These are phyloP conservation scores for Hypoxylon perforatum DNA, from an alignment of 495 filamentous ascomycete genomes.

Conservation along the genomic window DNA sequence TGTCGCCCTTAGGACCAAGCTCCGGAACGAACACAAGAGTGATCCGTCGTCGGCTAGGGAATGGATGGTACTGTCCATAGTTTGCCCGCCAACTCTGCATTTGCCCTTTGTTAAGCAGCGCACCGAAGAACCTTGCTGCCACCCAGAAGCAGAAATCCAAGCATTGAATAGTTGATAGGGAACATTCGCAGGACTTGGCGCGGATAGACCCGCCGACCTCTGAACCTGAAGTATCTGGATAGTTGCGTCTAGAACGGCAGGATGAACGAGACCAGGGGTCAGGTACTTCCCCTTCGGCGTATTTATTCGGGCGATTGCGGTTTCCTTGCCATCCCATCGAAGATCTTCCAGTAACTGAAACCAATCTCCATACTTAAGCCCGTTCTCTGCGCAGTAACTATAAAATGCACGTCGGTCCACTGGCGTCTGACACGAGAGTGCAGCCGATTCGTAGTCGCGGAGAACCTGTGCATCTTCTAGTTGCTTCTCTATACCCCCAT, in stretches of 20 bases:
- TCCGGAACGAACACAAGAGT: constrained; percentile 22
- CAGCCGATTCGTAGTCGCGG: too few relatives aligned
- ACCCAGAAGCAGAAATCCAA: constrained; percentile 34
- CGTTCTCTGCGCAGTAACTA: constrained; percentile 12
- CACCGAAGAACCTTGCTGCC: neutral
- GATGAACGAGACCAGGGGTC: constrained; percentile 47
- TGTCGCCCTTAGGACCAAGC: neutral
- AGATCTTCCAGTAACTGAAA: constrained; percentile 38
- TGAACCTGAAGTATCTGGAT: constrained; percentile 41
- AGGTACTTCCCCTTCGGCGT: constrained; percentile 10
- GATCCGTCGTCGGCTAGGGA: constrained; percentile 29
- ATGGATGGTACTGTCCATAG: constrained; percentile 9
- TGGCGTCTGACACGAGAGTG: too few relatives aligned
- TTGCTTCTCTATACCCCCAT: too few relatives aligned
- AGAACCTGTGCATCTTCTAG: too few relatives aligned
- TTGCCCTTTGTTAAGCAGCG: too few relatives aligned
- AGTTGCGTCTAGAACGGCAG: constrained; percentile 47
- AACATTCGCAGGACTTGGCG: constrained; percentile 16
- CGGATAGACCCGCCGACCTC: neutral
- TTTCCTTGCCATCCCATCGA: constrained; percentile 24
- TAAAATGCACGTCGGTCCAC: constrained; percentile 15
- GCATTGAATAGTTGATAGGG: constrained; percentile 26
- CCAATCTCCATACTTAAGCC: constrained; percentile 33
- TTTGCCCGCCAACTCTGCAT: too few relatives aligned
- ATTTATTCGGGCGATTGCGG: constrained; percentile 26